Evolutionary conservation across 495 filamentous ascomycete genomes (phyloP).

Genomic region (Tuber borchii): DNA sequence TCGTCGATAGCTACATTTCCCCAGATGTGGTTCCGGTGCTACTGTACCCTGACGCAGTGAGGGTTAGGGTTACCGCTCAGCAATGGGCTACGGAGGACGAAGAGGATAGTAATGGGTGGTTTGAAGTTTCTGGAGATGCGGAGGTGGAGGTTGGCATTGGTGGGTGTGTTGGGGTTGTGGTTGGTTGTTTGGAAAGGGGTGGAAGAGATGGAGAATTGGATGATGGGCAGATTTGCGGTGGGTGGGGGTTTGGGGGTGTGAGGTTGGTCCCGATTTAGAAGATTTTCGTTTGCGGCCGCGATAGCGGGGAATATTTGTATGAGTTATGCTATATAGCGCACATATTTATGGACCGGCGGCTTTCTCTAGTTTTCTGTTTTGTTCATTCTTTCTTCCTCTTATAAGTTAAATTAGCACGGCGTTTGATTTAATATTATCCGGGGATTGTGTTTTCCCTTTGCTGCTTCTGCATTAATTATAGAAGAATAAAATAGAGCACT

Average conservation of each 20-base stretch:
- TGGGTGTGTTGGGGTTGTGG: conserved; percentile 17
- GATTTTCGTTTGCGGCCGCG: neutral
- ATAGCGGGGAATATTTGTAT: neutral
- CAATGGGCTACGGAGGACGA: conserved; percentile 6
- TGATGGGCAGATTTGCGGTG: conserved; percentile 15
- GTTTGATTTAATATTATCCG: neutral
- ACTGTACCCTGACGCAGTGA: conserved; percentile 22
- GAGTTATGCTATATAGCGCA: neutral
- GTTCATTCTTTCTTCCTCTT: neutral
- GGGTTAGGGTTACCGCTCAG: conserved; percentile 24
- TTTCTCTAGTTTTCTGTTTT: neutral
- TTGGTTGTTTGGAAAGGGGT: neutral
- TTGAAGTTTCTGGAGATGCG: conserved; percentile 19
- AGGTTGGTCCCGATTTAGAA: conserved; percentile 19
- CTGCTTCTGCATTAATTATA: neutral
- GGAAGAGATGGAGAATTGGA: conserved; percentile 7
- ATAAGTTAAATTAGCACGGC: neutral
- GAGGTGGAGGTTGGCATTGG: conserved; percentile 13
- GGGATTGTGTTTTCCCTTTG: neutral
- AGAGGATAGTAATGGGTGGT: conserved; percentile 10
- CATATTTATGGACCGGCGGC: neutral
- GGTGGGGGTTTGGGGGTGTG: conserved; percentile 33
- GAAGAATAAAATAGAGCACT: neutral
- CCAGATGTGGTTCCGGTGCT: conserved; percentile 18
- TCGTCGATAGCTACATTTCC: conserved; percentile 22